These are phyloP conservation scores for Fusarium albidum DNA, from an alignment of 2,329 filamentous ascomycete genomes.

Conservation along the genomic window DNA sequence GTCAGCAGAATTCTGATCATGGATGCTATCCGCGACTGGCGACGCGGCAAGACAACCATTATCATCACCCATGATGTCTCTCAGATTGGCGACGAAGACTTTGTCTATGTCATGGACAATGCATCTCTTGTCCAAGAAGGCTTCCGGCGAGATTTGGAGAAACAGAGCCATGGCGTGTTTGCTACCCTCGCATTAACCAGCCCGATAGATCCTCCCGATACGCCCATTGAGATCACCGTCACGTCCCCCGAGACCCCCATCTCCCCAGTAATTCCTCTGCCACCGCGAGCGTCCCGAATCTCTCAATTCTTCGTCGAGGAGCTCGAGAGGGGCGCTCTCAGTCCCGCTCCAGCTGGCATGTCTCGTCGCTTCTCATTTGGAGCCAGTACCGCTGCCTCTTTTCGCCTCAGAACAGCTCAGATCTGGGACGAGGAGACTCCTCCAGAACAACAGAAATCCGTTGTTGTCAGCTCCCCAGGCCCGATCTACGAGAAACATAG, in stretches of 20 bases:
- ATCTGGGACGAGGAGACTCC: slow-evolving; percentile 29
- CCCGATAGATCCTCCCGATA: not conserved
- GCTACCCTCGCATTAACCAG: slow-evolving; percentile 47
- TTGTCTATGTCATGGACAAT: slow-evolving; percentile 80
- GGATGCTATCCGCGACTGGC: slow-evolving; percentile 79
- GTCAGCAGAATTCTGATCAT: slow-evolving; percentile 73
- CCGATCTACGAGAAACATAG: slow-evolving; percentile 26
- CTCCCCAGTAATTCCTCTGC: slow-evolving; percentile 13
- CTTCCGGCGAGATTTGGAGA: slow-evolving; percentile 63
- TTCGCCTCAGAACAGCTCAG: slow-evolving; percentile 32
- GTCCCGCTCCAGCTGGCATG: slow-evolving; percentile 12
- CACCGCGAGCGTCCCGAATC: slow-evolving; percentile 17
- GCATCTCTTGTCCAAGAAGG: slow-evolving; percentile 76
- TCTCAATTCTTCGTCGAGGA: slow-evolving; percentile 33
- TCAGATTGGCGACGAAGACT: slow-evolving; percentile 77
- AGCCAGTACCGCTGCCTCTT: slow-evolving; percentile 25
- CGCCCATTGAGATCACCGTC: slow-evolving; percentile 22
- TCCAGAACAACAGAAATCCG: slow-evolving; percentile 4
- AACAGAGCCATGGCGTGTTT: slow-evolving; percentile 55
- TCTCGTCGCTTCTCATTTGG: slow-evolving; percentile 35
- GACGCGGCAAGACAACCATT: slow-evolving; percentile 83
- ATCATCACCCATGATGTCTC: slow-evolving; percentile 91
- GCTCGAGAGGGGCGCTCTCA: slow-evolving; percentile 22
- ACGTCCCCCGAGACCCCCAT: slow-evolving; percentile 18
- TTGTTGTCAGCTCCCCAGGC: not conserved